These are phyloP conservation scores for Mortierella sp. DNA, from an alignment of 371 early-diverging fungal species.

Conservation along the genomic window DNA sequence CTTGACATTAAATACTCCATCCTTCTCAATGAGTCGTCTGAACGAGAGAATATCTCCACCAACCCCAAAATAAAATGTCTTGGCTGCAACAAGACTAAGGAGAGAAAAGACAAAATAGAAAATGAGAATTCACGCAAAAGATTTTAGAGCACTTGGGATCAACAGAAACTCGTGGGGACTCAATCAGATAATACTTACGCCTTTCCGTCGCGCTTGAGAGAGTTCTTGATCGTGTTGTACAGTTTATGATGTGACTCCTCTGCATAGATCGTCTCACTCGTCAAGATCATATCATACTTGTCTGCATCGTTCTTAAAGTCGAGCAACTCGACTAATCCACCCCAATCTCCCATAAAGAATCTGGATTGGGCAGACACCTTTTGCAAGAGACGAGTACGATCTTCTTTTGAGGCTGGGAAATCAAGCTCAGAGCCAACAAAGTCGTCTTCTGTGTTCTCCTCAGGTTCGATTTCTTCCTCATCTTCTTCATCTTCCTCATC, in stretches of 20 bases:
- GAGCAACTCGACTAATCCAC: slow-evolving; percentile 51
- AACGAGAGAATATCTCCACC: slow-evolving; percentile 83
- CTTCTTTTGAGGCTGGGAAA: slow-evolving; percentile 46
- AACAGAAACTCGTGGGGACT: neutral
- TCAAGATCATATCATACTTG: slow-evolving; percentile 86
- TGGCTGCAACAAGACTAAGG: slow-evolving; percentile 87
- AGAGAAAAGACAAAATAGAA: slow-evolving; percentile 1
- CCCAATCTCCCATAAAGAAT: slow-evolving; percentile 82
- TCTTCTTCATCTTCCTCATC: slow-evolving; percentile 62
- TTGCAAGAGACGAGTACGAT: slow-evolving; percentile 53
- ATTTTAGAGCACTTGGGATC: neutral
- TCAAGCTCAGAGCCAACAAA: slow-evolving; percentile 50
- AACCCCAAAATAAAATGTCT: slow-evolving; percentile 93
- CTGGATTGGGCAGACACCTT: slow-evolving; percentile 58
- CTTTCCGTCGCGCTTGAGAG: slow-evolving; percentile 70
- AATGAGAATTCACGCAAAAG: neutral
- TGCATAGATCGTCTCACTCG: slow-evolving; percentile 95
- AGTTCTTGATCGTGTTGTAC: slow-evolving; percentile 69
- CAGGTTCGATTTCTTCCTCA: slow-evolving; percentile 56
- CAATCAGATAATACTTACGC: slow-evolving; percentile 63
- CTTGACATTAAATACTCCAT: slow-evolving; percentile 66
- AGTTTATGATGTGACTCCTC: slow-evolving; percentile 70
- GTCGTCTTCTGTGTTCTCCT: slow-evolving; percentile 62
- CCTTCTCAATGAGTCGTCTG: slow-evolving; percentile 65
- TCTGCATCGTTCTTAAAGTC: slow-evolving; percentile 50